Evolutionary conservation across 208 protist genomes (phyloP).

Genomic region (Leptomonas seymouri): DNA sequence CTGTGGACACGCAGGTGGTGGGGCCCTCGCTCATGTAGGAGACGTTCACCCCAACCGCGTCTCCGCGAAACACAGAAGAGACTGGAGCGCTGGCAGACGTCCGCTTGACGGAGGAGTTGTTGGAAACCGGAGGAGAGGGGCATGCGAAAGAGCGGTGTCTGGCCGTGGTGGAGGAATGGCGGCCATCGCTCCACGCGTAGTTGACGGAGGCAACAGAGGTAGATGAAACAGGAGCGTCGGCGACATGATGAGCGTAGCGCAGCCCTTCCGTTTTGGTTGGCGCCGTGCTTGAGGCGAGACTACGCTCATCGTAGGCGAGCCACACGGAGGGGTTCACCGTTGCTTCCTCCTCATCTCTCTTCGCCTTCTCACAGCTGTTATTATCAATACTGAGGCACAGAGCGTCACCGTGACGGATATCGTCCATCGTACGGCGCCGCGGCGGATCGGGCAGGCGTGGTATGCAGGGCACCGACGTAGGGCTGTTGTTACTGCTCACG

Average conservation of each 20-base stretch:
- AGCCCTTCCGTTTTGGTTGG: neutral
- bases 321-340: slow-evolving; percentile 20
- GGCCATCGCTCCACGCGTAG: neutral
- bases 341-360: neutral
- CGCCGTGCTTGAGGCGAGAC: slow-evolving; percentile 6
- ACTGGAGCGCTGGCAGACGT: neutral
- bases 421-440: neutral
- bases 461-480: neutral
- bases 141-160: neutral
- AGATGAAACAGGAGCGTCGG: neutral
- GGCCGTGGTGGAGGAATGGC: neutral
- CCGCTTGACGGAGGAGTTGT: neutral
- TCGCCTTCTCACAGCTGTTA: neutral
- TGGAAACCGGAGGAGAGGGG: neutral
- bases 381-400: neutral
- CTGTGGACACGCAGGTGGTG: neutral
- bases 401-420: slow-evolving; percentile 3
- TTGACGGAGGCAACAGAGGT: neutral
- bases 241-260: neutral
- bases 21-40: slow-evolving; percentile 17
- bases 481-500: too few relatives aligned
- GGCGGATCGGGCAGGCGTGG: slow-evolving; percentile 11
- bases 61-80: neutral
- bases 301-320: slow-evolving; percentile 30
- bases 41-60: neutral